phyloP scores from a whole-genome alignment of 768 basidiomycete genomes.

The Pulveroboletus sp. region DNA sequence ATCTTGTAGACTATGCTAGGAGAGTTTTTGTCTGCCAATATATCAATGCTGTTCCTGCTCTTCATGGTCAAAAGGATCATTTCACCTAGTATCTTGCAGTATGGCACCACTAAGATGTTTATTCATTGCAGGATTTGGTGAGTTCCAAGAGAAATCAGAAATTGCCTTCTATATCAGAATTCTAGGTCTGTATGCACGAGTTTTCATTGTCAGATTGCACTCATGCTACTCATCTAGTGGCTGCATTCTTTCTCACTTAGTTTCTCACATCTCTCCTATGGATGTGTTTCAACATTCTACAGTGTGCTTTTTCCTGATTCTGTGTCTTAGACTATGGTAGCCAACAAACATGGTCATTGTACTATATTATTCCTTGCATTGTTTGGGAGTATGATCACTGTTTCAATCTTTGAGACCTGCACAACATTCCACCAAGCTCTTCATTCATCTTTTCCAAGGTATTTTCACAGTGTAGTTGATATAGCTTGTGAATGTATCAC shows the following conservation, averaged over 20 bases:
- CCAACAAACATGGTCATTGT: slow-evolving; percentile 86
- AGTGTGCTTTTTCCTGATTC: no score
- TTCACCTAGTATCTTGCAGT: slow-evolving; percentile 9
- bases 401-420: slow-evolving; percentile 74
- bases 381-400: slow-evolving; percentile 79
- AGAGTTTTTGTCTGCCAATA: slow-evolving; percentile 92
- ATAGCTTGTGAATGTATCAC: slow-evolving; percentile 89
- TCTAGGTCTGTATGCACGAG: slow-evolving; percentile 50
- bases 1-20: slow-evolving; percentile 79
- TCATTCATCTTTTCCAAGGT: slow-evolving; percentile 82
- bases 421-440: slow-evolving; percentile 78
- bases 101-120: slow-evolving; percentile 5
- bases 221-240: slow-evolving; percentile 42
- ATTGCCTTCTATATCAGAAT: slow-evolving; percentile 90
- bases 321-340: slow-evolving; percentile 75
- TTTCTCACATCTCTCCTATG: slow-evolving; percentile 94
- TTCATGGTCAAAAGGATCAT: slow-evolving; percentile 88
- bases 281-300: slow-evolving; percentile 42
- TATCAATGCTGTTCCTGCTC: slow-evolving; percentile 86
- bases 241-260: slow-evolving; percentile 91
- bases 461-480: slow-evolving; percentile 90
- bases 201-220: slow-evolving; percentile 10
- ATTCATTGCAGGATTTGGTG: slow-evolving; percentile 54
- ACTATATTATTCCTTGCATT: slow-evolving; percentile 83
- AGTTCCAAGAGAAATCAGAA: slow-evolving; percentile 73